Evolutionary conservation across 2,329 filamentous ascomycete genomes (phyloP).

Genomic region (Botrytis elliptica): DNA sequence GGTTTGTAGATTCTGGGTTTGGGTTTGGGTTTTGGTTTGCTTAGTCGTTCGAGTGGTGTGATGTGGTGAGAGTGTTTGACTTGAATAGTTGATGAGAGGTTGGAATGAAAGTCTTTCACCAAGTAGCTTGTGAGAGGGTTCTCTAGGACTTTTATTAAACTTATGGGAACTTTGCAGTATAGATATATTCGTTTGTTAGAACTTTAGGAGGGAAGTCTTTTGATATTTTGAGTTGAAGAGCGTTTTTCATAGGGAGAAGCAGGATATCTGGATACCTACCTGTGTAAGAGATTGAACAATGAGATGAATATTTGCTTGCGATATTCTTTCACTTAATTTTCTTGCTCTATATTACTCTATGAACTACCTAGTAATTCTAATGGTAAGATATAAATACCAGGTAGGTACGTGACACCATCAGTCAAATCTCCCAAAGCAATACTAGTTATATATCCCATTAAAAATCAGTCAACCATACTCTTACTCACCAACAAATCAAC

Average conservation of each 20-base stretch:
- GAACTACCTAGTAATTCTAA: too few species aligned
- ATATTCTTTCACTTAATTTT: background rate
- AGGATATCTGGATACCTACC: background rate
- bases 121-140: too few species aligned
- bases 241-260: background rate
- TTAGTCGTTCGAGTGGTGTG: background rate
- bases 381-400: too few species aligned
- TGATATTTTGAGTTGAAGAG: rapidly evolving
- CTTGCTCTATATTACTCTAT: too few species aligned
- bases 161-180: background rate
- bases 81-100: background rate
- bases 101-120: background rate
- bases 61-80: background rate
- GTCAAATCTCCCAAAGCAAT: too few species aligned
- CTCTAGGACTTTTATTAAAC: background rate
- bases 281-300: background rate
- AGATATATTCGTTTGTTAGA: background rate
- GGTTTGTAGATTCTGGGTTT: background rate
- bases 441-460: too few species aligned
- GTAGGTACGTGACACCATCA: too few species aligned
- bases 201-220: background rate
- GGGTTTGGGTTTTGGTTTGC: background rate
- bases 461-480: too few species aligned
- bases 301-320: background rate
- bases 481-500: too few species aligned